These are phyloP conservation scores for Xylaria digitata DNA, from an alignment of 2,329 filamentous ascomycete species.

Conservation along the genomic window DNA sequence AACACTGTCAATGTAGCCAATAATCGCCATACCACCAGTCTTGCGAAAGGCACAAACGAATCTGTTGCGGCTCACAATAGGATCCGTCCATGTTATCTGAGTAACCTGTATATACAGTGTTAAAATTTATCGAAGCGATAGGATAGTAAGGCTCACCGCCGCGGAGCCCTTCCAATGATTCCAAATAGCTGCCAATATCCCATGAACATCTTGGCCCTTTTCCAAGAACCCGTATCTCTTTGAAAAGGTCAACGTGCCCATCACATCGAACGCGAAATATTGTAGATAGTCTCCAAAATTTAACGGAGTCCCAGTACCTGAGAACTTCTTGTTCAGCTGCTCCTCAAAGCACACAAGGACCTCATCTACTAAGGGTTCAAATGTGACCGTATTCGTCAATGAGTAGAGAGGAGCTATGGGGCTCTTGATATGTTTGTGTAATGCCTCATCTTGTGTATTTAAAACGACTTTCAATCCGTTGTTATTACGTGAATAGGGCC, in stretches of 20 bases:
- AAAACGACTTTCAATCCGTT: slow-evolving; percentile 46
- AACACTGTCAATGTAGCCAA: slow-evolving; percentile 23
- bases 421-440: slow-evolving; percentile 47
- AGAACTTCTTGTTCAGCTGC: slow-evolving; percentile 38
- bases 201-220: slow-evolving; percentile 44
- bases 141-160: slow-evolving; percentile 35
- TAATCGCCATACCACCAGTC: slow-evolving; percentile 20
- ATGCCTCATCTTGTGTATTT: slow-evolving; percentile 47
- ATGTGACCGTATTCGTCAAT: slow-evolving; percentile 37
- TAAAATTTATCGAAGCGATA: neutral
- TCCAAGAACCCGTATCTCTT: slow-evolving; percentile 49
- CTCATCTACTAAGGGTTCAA: slow-evolving; percentile 44
- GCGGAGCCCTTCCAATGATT: slow-evolving; percentile 42
- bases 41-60: slow-evolving; percentile 27
- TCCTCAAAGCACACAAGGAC: slow-evolving; percentile 36
- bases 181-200: slow-evolving; percentile 44
- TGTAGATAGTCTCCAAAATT: slow-evolving; percentile 49
- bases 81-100: slow-evolving; percentile 48
- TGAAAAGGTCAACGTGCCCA: slow-evolving; percentile 49
- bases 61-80: slow-evolving; percentile 40
- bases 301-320: slow-evolving; percentile 3
- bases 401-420: slow-evolving; percentile 46
- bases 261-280: slow-evolving; percentile 51
- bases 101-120: slow-evolving; percentile 41
- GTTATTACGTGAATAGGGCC: slow-evolving; percentile 41